Evolutionary conservation across 2,329 filamentous ascomycete genomes (phyloP).

Genomic region (Aspergillus sojae): DNA sequence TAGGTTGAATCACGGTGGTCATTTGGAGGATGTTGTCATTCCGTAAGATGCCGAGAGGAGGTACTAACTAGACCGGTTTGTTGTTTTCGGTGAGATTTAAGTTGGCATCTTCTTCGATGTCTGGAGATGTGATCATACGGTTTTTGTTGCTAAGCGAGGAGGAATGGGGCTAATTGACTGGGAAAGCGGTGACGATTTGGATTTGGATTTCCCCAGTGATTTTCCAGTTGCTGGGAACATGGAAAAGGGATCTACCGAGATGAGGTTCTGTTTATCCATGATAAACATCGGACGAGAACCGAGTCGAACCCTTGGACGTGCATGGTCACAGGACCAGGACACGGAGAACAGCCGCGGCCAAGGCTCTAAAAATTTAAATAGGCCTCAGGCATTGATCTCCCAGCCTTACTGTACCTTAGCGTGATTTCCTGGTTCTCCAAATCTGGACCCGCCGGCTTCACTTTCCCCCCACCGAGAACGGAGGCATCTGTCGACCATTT

Average conservation of each 20-base stretch:
- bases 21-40: not conserved
- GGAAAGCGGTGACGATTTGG: not conserved
- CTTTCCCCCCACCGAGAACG: slow-evolving; percentile 9
- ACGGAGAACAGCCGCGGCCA: not conserved
- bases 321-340: not conserved
- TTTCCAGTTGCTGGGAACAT: not conserved
- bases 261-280: not conserved
- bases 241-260: not conserved
- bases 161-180: not conserved
- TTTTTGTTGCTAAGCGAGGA: not conserved
- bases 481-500: slow-evolving; percentile 5
- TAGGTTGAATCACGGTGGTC: not conserved
- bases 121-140: not conserved
- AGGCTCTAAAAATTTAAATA: not conserved
- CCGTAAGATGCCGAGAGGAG: slow-evolving; percentile 3
- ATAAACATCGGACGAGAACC: slow-evolving; percentile 2
- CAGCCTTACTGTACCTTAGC: not conserved
- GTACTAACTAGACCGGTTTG: not conserved
- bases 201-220: not conserved
- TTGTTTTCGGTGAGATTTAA: not conserved
- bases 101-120: not conserved
- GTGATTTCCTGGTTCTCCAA: slow-evolving; percentile 4
- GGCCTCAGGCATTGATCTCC: not conserved
- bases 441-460: slow-evolving; percentile 4
- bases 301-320: not conserved